A percentile compares a stretch with the other conserved stretches of the same genome.
phyloP scores from a whole-genome alignment of 345 rosid species.

The Noccaea bulbosa region DNA sequence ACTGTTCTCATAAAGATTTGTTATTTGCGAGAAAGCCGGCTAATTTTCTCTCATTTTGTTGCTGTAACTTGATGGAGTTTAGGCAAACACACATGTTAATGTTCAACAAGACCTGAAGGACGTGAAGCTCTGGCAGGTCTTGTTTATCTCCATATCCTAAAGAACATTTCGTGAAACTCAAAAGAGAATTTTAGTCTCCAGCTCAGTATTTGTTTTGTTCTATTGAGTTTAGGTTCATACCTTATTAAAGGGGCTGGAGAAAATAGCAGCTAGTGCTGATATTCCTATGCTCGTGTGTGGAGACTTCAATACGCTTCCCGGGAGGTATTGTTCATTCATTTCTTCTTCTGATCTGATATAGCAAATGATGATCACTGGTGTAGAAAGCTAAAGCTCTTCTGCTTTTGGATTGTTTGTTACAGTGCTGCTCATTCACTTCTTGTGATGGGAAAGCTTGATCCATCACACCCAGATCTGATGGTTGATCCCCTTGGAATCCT shows the following conservation, averaged over 20 bases:
- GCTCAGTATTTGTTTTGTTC: constrained; percentile 3
- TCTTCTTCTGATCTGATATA: constrained; percentile 19
- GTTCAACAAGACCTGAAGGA: constrained; percentile 90
- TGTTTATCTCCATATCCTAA: constrained; percentile 16
- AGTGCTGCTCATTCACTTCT: constrained; percentile 98
- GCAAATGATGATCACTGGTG: neutral
- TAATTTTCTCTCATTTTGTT: constrained; percentile 25
- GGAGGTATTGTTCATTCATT: constrained; percentile 65
- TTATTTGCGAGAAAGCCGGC: constrained; percentile 22
- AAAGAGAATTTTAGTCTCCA: neutral
- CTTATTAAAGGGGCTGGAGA: constrained; percentile 92
- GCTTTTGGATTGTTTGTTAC: constrained; percentile 43
- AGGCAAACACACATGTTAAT: constrained; percentile 97
- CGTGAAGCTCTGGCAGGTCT: constrained; percentile 98
- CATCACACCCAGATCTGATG: constrained; percentile 69
- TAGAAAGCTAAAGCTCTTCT: constrained; percentile 25
- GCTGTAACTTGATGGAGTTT: constrained; percentile 41
- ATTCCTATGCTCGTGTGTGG: constrained; percentile 99
- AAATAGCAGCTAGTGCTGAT: constrained; percentile 94
- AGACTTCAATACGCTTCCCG: constrained; percentile 92
- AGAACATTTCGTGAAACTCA: neutral
- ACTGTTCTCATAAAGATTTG: constrained; percentile 3
- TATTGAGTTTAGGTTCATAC: constrained; percentile 76
- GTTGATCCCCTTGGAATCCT: constrained; percentile 86
- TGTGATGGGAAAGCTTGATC: constrained; percentile 91